phyloP scores from a whole-genome alignment of 2,329 filamentous ascomycete genomes.

The Zelopaecilomyces penicillatus region DNA sequence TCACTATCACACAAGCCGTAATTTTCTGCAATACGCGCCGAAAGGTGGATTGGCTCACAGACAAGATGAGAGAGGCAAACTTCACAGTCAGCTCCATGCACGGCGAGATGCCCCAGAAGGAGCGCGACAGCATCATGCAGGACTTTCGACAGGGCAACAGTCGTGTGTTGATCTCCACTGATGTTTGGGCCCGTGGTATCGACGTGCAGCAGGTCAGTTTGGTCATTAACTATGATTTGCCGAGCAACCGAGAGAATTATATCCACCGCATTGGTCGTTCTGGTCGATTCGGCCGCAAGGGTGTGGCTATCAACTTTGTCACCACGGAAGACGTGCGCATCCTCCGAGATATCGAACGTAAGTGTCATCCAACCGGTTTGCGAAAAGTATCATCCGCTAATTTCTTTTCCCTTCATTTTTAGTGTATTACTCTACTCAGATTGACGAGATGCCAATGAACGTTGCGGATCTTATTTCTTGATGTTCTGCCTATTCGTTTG shows the following conservation, averaged over 20 bases:
- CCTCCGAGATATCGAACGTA: conserved; percentile 98
- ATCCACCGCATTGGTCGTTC: conserved; percentile 99
- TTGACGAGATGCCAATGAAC: conserved; percentile 99
- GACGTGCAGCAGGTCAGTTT: conserved; percentile 99
- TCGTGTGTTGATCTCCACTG: conserved; percentile 96
- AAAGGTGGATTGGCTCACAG: conserved; percentile 99
- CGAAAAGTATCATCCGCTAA: not conserved
- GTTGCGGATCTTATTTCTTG: conserved; percentile 55
- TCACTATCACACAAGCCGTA: conserved; percentile 98
- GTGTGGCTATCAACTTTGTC: conserved; percentile 99
- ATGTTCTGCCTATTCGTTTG: conserved; percentile 5
- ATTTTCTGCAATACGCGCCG: conserved; percentile 99
- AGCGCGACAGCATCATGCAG: conserved; percentile 99
- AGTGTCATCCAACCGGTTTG: conserved; percentile 24
- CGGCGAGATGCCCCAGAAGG: conserved; percentile 96
- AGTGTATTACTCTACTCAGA: conserved; percentile 95
- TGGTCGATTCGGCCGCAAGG: conserved; percentile 99
- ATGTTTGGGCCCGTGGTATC: conserved; percentile 97
- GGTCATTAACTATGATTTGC: conserved; percentile 99
- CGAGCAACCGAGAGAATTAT: conserved; percentile 99
- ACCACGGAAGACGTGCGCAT: conserved; percentile 98
- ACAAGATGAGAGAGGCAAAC: conserved; percentile 97
- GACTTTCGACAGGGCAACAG: conserved; percentile 99
- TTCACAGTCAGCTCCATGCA: conserved; percentile 99
- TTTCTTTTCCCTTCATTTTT: not conserved